Evolutionary conservation across 148 eudicot genomes (phyloP).

Genomic region (Amaranthus palmeri): DNA sequence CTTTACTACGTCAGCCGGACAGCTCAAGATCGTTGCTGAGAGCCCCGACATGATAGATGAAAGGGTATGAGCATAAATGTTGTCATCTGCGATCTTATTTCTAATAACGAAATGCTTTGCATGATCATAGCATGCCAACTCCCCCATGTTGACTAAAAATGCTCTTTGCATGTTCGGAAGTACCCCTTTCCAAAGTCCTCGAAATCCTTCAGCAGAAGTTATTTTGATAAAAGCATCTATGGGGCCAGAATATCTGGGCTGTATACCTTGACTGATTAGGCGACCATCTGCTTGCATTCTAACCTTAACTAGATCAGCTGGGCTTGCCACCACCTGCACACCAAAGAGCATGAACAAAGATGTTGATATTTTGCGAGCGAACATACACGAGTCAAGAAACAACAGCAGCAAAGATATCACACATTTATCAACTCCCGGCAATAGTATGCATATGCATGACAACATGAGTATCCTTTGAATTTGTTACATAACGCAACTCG

Average conservation of each 20-base stretch:
- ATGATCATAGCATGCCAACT: conserved; percentile 85
- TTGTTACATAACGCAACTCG: too few species aligned
- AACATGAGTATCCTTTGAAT: too few species aligned
- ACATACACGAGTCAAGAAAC: background rate
- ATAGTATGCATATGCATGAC: background rate
- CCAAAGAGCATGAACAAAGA: conserved; percentile 24
- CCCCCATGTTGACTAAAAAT: conserved; percentile 91
- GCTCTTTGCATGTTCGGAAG: conserved; percentile 83
- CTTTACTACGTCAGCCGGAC: conserved; percentile 91
- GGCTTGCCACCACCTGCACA: conserved; percentile 77
- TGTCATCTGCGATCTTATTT: conserved; percentile 59
- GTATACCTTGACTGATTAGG: conserved; percentile 52
- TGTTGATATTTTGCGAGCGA: conserved; percentile 13
- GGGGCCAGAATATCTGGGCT: conserved; percentile 61
- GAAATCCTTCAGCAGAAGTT: conserved; percentile 47
- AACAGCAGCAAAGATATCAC: background rate
- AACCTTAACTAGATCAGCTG: conserved; percentile 89
- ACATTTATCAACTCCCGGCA: background rate
- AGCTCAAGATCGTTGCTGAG: conserved; percentile 73
- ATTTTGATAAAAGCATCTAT: conserved; percentile 62
- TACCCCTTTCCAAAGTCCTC: conserved; percentile 83
- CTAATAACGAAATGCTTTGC: conserved; percentile 59
- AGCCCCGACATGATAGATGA: conserved; percentile 79
- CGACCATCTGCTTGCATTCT: conserved; percentile 91
- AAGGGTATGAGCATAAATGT: conserved; percentile 71